Percentiles rank a stretch among this genome's conserved stretches.
Conservation (phyloP, 805 yeast species). For the Teunomyces panamensis region DNA sequence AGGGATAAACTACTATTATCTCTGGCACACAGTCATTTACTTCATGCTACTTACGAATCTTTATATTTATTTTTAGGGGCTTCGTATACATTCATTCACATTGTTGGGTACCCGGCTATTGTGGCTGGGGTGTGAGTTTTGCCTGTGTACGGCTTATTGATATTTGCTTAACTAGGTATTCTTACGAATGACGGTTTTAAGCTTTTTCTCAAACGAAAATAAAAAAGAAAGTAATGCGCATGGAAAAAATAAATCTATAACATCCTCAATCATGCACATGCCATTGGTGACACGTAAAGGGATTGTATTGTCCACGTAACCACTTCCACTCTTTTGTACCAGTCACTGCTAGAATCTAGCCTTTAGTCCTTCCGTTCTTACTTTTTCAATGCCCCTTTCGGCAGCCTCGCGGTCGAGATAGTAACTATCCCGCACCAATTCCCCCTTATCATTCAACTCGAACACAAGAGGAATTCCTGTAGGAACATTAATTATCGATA, state of each 20-base stretch:
- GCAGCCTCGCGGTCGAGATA: slow-evolving; percentile 43
- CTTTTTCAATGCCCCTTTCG: slow-evolving; percentile 34
- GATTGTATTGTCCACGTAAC: not conserved
- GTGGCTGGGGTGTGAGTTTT: not conserved
- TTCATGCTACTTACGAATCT: not conserved
- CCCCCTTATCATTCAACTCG: slow-evolving; percentile 32
- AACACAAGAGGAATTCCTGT: slow-evolving; percentile 45
- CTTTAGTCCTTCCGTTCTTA: slow-evolving; percentile 23
- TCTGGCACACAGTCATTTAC: not conserved
- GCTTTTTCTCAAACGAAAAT: not conserved
- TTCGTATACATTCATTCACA: not conserved
- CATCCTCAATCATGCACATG: not conserved
- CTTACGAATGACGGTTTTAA: not conserved
- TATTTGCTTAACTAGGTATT: not conserved
- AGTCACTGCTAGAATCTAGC: slow-evolving; percentile 2
- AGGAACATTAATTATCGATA: slow-evolving; percentile 40
- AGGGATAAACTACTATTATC: not conserved
- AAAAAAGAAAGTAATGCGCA: not conserved
- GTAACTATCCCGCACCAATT: slow-evolving; percentile 27
- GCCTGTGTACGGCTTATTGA: not conserved
- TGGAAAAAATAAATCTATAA: not conserved
- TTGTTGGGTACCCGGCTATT: not conserved
- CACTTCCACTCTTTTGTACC: not conserved
- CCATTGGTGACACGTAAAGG: not conserved
- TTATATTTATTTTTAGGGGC: not conserved